Conservation (phyloP, 2,329 filamentous ascomycete species). For the Trichoderma atrobrunneum region DNA sequence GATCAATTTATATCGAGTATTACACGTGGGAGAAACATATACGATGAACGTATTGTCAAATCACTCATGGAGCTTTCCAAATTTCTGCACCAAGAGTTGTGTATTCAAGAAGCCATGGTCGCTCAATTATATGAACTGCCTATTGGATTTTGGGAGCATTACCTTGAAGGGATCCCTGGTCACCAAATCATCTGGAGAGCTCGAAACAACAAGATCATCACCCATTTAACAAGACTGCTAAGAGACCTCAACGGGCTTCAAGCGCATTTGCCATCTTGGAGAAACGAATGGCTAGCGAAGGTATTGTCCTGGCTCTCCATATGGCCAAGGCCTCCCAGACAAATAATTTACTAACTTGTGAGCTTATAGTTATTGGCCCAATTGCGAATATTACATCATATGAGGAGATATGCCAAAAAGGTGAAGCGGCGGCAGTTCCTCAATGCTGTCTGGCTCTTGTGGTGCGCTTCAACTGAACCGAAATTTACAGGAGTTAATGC, state of each 20-base stretch:
- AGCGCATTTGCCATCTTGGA: not conserved
- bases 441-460: not conserved
- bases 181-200: conserved; percentile 18
- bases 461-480: not conserved
- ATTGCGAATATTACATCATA: too few species aligned
- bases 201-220: not conserved
- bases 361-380: not conserved
- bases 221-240: not conserved
- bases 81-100: conserved; percentile 22
- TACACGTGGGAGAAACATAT: not conserved
- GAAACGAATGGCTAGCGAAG: conserved; percentile 23
- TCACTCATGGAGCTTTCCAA: conserved; percentile 23
- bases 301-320: conserved; percentile 10
- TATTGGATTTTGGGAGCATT: conserved; percentile 20
- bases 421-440: too few species aligned
- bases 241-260: not conserved
- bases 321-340: not conserved
- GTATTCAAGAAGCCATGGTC: conserved; percentile 24
- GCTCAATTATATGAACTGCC: conserved; percentile 26
- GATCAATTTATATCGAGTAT: not conserved
- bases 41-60: conserved; percentile 21
- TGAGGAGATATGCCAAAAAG: too few species aligned
- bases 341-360: not conserved
- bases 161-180: not conserved
- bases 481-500: fast-evolving